Evolutionary conservation across 2,329 filamentous ascomycete species (phyloP).

Genomic region (Diaporthe batatas): DNA sequence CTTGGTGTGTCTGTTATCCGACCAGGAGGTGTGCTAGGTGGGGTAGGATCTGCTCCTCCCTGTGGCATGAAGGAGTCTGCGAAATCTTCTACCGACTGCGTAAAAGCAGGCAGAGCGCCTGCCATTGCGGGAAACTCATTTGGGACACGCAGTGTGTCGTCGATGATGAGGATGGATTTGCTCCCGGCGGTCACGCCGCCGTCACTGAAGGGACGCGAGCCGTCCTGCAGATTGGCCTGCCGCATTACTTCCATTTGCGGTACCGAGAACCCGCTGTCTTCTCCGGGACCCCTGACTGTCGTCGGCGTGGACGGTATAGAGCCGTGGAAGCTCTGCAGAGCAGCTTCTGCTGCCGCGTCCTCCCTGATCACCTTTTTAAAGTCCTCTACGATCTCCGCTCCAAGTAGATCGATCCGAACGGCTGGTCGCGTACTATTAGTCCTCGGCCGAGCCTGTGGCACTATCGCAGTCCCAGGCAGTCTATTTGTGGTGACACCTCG

Average conservation of each 20-base stretch:
- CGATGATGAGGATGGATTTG: constrained; percentile 90
- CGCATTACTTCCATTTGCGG: constrained; percentile 59
- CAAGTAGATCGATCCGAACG: constrained; percentile 83
- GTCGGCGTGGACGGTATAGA: constrained; percentile 45
- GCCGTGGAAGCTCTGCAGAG: constrained; percentile 48
- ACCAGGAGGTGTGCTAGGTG: constrained; percentile 72
- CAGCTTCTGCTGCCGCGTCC: constrained; percentile 63
- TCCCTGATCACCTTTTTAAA: constrained; percentile 82
- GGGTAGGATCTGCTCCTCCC: constrained; percentile 66
- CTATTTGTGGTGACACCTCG: constrained; percentile 69
- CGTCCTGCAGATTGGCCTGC: constrained; percentile 51
- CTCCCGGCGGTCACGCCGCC: constrained; percentile 81
- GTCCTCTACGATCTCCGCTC: constrained; percentile 82
- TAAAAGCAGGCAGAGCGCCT: constrained; percentile 59
- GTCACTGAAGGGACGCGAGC: constrained; percentile 63
- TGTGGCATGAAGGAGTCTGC: constrained; percentile 64
- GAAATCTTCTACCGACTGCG: constrained; percentile 66
- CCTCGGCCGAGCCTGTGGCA: constrained; percentile 66
- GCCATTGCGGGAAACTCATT: constrained; percentile 64
- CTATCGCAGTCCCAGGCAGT: constrained; percentile 70
- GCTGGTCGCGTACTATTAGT: constrained; percentile 62
- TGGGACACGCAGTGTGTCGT: constrained; percentile 68
- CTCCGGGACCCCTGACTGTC: constrained; percentile 46
- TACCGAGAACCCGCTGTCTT: constrained; percentile 57
- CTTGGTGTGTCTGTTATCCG: constrained; percentile 60